Conservation (phyloP, 2,329 filamentous ascomycete genomes). For the Thelonectria olida region DNA sequence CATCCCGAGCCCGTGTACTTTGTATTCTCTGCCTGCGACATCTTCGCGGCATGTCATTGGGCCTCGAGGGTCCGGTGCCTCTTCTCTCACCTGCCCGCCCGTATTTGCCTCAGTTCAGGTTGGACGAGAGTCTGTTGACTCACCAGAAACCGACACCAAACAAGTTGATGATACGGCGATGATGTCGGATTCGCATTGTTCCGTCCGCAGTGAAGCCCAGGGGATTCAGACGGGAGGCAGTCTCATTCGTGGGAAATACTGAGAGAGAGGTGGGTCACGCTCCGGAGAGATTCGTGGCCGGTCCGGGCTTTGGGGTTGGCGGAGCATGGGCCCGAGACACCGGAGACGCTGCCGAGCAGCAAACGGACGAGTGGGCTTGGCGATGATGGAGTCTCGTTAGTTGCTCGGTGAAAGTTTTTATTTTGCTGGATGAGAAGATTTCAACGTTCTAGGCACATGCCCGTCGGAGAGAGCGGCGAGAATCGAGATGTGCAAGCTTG, state of each 20-base stretch:
- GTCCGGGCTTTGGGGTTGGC: background rate
- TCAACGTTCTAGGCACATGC: background rate
- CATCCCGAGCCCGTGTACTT: background rate
- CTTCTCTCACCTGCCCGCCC: conserved; percentile 8
- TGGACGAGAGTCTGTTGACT: background rate
- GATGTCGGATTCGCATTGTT: conserved; percentile 10
- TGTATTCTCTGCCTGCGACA: too few species aligned
- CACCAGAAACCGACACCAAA: conserved; percentile 17
- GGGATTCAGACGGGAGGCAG: background rate
- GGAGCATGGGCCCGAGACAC: conserved; percentile 22
- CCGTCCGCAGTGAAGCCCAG: conserved; percentile 4
- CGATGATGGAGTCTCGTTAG: background rate
- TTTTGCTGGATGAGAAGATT: background rate
- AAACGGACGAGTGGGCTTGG: conserved; percentile 12
- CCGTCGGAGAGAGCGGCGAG: background rate
- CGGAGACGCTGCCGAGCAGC: conserved; percentile 8
- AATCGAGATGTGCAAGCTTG: background rate
- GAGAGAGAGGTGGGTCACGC: conserved; percentile 3
- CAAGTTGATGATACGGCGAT: conserved; percentile 15
- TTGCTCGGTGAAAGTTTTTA: background rate
- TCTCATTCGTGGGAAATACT: conserved; percentile 26
- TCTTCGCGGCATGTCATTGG: background rate
- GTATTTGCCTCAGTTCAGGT: conserved; percentile 4
- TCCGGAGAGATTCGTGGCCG: conserved; percentile 16
- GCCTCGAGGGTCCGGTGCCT: background rate